Evolutionary conservation across 106 monocot genomes (phyloP), one percentile per base, ranked within the genome.

Genomic region (Iris macrosiphon): DNA sequence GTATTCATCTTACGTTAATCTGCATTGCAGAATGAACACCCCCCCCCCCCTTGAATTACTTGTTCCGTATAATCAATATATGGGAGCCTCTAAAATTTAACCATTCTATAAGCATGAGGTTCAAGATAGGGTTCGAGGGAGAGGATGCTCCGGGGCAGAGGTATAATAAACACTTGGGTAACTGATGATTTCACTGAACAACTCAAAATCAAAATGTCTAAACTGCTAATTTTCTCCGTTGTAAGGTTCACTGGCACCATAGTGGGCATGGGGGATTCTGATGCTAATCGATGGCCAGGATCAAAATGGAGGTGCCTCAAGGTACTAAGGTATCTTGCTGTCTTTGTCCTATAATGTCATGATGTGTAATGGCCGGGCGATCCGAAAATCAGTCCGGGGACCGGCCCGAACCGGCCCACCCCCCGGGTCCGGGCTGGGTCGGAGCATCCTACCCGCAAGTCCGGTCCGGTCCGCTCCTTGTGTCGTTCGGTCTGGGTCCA

Each of bases 61-160:
- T 70, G 72, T 95, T 59, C 82, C 89, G 6, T 89, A 64, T 72
- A 68, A 74, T 71, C 85, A 76, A 63, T 95, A 89, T 65, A 89
- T 80, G 79, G 88, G 95, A 95, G 39, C 79, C 95, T 57, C 57
- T 85, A 2, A 95, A 95, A 37, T 76, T 34, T 55, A 89, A 89
- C 41, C 58, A 79, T 59, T 73, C 82, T 1, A 75, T 89, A 23
- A 89, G 85, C 21, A 85, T 75, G 82, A 73, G 89, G 40, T 95
- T 85, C 61, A 89, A 82, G 45, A 96, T 96, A 90, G 82, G 72
- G 39, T 96, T 96, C 73, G 96, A 96, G 68, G 90, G 90, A 50
- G 96, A 90, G 80, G 96, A 96, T 64, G 67, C 86, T 38, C 96
- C 90, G 26, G 96, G 90, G 51, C 96, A 90, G 58, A 96, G 96